Base-by-base conservation (phyloP, 2,329 filamentous ascomycete genomes). In the Alternaria atra region DNA sequence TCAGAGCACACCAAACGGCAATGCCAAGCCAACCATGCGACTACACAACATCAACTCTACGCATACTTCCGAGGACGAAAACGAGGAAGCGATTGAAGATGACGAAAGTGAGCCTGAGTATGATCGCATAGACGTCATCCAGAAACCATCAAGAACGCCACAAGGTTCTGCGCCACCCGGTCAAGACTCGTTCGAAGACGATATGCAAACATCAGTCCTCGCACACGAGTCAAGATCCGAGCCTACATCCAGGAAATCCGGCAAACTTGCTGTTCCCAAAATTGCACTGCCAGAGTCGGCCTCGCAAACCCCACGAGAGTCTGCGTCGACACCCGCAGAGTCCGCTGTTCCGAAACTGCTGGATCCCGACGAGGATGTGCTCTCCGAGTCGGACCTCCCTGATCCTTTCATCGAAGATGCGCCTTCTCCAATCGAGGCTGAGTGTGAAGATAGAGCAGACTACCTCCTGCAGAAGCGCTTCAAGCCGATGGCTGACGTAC, bases 401-500 rank as follows among this genome's bases (percentile, higher is more conserved):
- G 71, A 70, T 6, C 72, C 78, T 3, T 80, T 76, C 66, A 62
- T 75, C n/a, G 65, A 74, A 48, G 68, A 69, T 23, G 68, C 66
- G 13, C 63, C 66, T 25, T 63, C 54, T 7, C 77, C 77, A 6
- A 56, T 66, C 4, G 67, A 76, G 58, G 67, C 71, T 1, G 76
- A 79, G 32, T 79, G 73, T 47, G 77, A 80, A 20, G 79, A 80
- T 47, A 60, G 66, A 34, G 81, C 82, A 5, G 80, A 80, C 50
- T 78, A 77, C 37, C 71, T 83, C 6, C 69, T 83, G 32, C 77
- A 80, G 56, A 75, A 67, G 7, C 67, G 73, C 6, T 84, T 79
- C 63, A 69, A 74, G 37, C 78, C 81, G 2, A 77, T 84, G 72
- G 76, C 79, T 10, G 78, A 82, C 46, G 72, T 79, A 1, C 79